Percentiles rank a stretch among this genome's conserved stretches.
Evolutionary conservation across 2,329 filamentous ascomycete genomes (phyloP).

Genomic region (Capronia coronata): DNA sequence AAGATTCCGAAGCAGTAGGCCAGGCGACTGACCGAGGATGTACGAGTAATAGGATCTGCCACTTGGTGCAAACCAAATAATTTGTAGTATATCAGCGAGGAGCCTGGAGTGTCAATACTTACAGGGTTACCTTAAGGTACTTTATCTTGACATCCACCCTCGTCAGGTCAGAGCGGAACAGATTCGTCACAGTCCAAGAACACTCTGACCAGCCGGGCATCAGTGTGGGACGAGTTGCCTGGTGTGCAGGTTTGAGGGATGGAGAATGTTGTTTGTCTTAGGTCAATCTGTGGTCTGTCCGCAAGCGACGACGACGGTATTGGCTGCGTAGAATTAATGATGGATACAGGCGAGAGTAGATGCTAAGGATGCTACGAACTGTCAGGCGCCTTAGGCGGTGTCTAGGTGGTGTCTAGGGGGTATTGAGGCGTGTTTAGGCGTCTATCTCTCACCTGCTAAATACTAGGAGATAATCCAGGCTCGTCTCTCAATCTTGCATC

Average conservation of each 20-base stretch:
- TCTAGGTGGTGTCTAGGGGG: too few relatives aligned
- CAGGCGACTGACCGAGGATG: slow-evolving; percentile 14
- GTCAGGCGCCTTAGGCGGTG: too few relatives aligned
- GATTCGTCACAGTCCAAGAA: neutral
- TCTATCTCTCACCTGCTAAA: too few relatives aligned
- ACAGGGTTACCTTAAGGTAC: neutral
- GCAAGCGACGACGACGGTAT: neutral
- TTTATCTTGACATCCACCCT: too few relatives aligned
- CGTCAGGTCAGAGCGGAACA: neutral
- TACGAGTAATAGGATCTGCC: slow-evolving; percentile 1
- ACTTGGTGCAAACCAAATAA: neutral
- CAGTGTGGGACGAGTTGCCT: slow-evolving; percentile 11
- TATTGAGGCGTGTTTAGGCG: too few relatives aligned
- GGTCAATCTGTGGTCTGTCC: neutral
- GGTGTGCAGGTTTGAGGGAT: slow-evolving; percentile 2
- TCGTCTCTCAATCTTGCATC: slow-evolving; percentile 7
- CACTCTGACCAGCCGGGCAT: slow-evolving; percentile 9
- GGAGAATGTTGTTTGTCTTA: slow-evolving; percentile 15
- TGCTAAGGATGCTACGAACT: too few relatives aligned
- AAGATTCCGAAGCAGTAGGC: slow-evolving; percentile 18
- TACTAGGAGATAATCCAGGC: slow-evolving; percentile 3
- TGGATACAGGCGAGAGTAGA: too few relatives aligned
- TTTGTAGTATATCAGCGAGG: neutral
- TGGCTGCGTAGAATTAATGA: neutral
- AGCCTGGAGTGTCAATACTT: neutral